A percentile compares a stretch with the other conserved stretches of the same genome.
Evolutionary conservation across 2,329 filamentous ascomycete species (phyloP).

Genomic region (Tolypocladium guangdongense): DNA sequence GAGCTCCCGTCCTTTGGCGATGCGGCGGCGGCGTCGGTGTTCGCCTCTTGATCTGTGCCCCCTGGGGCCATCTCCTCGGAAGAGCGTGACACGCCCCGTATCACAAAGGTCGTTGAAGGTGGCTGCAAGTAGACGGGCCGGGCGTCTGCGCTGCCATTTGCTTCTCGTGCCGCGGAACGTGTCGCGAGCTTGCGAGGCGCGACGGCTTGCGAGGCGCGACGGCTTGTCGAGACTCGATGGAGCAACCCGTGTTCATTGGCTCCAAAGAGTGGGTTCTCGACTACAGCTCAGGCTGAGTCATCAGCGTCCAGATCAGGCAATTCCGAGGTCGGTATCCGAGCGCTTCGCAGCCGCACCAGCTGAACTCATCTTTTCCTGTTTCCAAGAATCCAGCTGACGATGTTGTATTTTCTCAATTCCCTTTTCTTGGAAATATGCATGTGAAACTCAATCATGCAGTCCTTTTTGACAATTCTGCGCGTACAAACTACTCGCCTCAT

Average conservation of each 20-base stretch:
- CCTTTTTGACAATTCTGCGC: neutral
- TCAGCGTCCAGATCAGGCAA: too few relatives aligned
- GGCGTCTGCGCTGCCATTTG: conserved; percentile 8
- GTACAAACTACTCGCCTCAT: neutral
- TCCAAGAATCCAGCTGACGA: neutral
- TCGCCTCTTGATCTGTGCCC: conserved; percentile 10
- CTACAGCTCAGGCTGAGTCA: neutral
- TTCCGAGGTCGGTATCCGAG: too few relatives aligned
- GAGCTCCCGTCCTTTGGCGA: conserved; percentile 16
- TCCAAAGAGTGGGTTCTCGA: neutral
- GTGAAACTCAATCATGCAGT: neutral
- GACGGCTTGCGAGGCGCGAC: neutral
- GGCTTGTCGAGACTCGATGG: too few relatives aligned
- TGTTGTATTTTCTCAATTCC: neutral
- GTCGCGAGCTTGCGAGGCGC: conserved; percentile 3
- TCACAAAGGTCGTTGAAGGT: neutral
- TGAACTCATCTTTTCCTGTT: neutral
- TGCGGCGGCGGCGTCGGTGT: conserved; percentile 11
- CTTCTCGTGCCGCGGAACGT: neutral
- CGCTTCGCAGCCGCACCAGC: neutral
- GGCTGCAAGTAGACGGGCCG: neutral
- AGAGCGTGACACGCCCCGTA: neutral
- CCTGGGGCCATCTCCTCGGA: conserved; percentile 15
- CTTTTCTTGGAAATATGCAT: neutral
- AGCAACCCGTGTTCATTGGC: neutral